These are phyloP conservation scores for Echium plantagineum DNA, from an alignment of 257 asterid species.

Conservation along the genomic window DNA sequence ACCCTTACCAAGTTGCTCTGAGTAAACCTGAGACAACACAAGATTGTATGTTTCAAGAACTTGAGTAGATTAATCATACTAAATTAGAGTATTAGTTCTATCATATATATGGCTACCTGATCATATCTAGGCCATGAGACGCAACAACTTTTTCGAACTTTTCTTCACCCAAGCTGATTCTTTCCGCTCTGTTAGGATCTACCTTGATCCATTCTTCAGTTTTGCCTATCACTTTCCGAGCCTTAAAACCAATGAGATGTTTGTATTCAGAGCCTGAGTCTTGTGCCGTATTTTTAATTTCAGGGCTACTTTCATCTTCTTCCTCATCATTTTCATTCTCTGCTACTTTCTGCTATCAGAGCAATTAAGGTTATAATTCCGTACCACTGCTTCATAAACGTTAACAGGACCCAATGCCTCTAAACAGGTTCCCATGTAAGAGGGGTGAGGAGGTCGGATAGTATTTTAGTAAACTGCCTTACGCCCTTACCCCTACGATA, in stretches of 20 bases:
- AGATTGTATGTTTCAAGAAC: not conserved
- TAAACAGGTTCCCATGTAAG: no score
- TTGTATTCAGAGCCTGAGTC: conserved; percentile 41
- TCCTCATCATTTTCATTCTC: conserved; percentile 23
- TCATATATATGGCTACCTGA: conserved; percentile 26
- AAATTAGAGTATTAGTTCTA: not conserved
- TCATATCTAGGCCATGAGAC: conserved; percentile 52
- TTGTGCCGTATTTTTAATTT: conserved; percentile 12
- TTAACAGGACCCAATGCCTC: no score
- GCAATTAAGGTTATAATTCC: not conserved
- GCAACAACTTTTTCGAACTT: conserved; percentile 54
- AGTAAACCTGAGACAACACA: conserved; percentile 34
- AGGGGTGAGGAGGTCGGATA: no score
- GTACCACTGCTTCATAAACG: no score
- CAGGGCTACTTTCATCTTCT: conserved; percentile 32
- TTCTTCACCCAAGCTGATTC: conserved; percentile 75
- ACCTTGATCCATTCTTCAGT: conserved; percentile 44
- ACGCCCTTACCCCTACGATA: no score
- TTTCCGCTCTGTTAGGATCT: conserved; percentile 35
- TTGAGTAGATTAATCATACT: not conserved
- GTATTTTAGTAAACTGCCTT: no score
- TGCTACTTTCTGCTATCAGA: conserved; percentile 12
- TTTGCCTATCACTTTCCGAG: conserved; percentile 55
- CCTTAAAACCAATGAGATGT: conserved; percentile 51
- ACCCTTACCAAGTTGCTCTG: conserved; percentile 74